phyloP scores from a whole-genome alignment of 129 eudicot genomes.

The Scalesia atractyloides region DNA sequence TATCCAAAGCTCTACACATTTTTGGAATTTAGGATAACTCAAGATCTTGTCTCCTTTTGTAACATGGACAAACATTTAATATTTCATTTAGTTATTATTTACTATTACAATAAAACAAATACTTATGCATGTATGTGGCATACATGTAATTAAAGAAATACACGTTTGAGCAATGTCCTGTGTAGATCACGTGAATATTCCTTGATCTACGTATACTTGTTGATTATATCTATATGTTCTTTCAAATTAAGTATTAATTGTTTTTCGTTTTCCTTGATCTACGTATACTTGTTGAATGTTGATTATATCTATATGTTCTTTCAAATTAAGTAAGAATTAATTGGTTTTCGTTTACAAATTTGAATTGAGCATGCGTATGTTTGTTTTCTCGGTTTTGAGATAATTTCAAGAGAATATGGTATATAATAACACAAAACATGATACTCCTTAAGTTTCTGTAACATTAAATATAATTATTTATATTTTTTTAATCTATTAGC shows the following conservation, averaged over 20 bases:
- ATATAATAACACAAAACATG: too few relatives aligned
- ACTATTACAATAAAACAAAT: neutral
- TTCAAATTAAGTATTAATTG: neutral
- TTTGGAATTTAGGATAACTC: conserved; percentile 36
- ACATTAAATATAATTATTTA: too few relatives aligned
- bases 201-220: conserved; percentile 32
- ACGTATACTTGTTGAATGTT: conserved; percentile 27
- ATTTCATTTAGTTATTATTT: neutral
- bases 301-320: conserved; percentile 16
- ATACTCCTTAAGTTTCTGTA: too few relatives aligned
- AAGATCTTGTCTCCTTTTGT: conserved; percentile 25
- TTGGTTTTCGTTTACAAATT: neutral
- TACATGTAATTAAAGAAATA: conserved; percentile 20
- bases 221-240: conserved; percentile 20
- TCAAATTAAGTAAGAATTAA: neutral
- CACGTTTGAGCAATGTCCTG: conserved; percentile 20
- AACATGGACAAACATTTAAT: neutral
- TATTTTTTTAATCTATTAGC: too few relatives aligned
- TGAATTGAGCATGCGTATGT: neutral
- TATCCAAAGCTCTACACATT: conserved; percentile 34
- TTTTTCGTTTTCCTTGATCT: conserved; percentile 36
- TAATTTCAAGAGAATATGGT: neutral
- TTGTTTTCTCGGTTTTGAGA: neutral
- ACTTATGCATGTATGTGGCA: neutral
- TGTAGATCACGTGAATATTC: conserved; percentile 32